Evolutionary conservation across 345 rosid species (phyloP), one percentile per base, ranked within the genome.

Genomic region (Psidium guajava): DNA sequence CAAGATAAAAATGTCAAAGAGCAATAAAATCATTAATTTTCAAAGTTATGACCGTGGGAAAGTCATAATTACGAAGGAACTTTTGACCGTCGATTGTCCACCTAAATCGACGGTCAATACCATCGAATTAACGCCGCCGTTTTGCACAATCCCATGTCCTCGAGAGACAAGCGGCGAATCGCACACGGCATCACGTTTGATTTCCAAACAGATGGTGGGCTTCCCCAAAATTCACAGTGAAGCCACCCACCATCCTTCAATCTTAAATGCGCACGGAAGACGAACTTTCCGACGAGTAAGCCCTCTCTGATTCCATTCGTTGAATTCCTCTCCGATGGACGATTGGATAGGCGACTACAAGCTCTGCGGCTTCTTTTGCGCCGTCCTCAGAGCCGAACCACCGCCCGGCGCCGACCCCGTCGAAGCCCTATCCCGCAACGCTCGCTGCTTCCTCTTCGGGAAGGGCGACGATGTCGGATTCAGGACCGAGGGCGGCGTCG

Each of bases 331-430:
- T 8, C 75, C 42, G 42, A 64, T 64, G 75, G 86, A 82, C 25
- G 87, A 85, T 61, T 58, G 54, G 73, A 5, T 85, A 49, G 36
- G 56, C 32, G 86, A 87, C 86, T 91, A 94, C 91, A 93, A 92
- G 87, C 97, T 93, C 75, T 93, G 96, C 88, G 98, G 99, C 58
- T 97, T 88, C 87, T 92, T 96, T 88, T 90, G 91, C 85, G 85
- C 90, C 0, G 97, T 95, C 83, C 90, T 97, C 47, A 49, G 90
- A 36, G 88, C 87, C 77, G 49, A 83, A 7, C 13, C 89, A 20
- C 24, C 88, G 32, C 87, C 93, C n/a, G 59, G 75, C 16, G 82
- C 86, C 36, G 47, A 18, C 47, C 54, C 87, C 22, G n/a, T 53
- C 28, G 57, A 83, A 25, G 49, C 84, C 81, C 83, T 88, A 18